Conservation (phyloP, 495 filamentous ascomycete species). For the Penicillium bovifimosum region DNA sequence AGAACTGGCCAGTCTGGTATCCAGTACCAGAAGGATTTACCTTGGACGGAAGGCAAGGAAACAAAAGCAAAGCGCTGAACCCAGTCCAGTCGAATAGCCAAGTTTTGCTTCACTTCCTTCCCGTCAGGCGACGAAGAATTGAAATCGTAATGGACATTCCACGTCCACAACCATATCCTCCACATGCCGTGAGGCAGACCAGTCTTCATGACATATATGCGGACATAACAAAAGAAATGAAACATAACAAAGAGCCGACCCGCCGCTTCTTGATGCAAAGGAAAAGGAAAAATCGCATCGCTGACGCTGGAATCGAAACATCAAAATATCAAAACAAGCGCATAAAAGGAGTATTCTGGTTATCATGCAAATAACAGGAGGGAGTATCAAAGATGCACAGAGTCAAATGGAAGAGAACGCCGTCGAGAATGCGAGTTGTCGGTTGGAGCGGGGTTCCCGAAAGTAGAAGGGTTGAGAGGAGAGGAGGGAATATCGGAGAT, state of each 20-base stretch:
- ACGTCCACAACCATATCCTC: constrained; percentile 48
- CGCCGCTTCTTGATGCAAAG: constrained; percentile 49
- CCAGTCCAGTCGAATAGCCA: constrained; percentile 16
- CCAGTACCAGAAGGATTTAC: constrained; percentile 40
- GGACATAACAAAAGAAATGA: constrained; percentile 31
- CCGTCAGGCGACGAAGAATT: constrained; percentile 34
- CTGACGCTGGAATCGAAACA: constrained; percentile 35
- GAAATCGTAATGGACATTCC: constrained; percentile 42
- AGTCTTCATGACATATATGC: constrained; percentile 52
- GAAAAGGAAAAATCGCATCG: constrained; percentile 21
- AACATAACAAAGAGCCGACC: constrained; percentile 47
- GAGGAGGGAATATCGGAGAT: not conserved
- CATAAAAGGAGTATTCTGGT: constrained; percentile 31
- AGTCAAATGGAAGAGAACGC: constrained; percentile 40
- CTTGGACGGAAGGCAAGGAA: constrained; percentile 15
- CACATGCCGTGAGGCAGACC: constrained; percentile 54
- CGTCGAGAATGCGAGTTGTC: constrained; percentile 47
- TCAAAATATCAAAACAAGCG: constrained; percentile 21
- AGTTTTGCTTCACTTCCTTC: constrained; percentile 3
- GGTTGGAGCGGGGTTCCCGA: constrained; percentile 20
- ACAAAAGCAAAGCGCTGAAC: constrained; percentile 8
- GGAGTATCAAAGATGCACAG: constrained; percentile 49
- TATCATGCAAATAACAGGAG: constrained; percentile 37
- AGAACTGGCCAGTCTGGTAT: constrained; percentile 38
- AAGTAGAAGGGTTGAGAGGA: not conserved